phyloP scores from a whole-genome alignment of 306 rosid species.

The Glycine soja region DNA sequence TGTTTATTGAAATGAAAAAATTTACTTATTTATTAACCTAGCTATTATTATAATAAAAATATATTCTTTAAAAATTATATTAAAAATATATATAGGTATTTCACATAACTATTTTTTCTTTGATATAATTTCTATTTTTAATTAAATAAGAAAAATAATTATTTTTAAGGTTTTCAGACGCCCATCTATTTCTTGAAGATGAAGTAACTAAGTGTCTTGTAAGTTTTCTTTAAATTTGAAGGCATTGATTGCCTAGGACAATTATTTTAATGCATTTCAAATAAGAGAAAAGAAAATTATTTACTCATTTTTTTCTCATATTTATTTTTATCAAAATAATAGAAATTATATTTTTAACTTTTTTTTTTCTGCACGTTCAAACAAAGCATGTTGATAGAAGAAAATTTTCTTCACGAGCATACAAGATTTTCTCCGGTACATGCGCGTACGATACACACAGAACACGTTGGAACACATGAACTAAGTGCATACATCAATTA shows the following conservation, averaged over 20 bases:
- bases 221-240: not conserved
- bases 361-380: not conserved
- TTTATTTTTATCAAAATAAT: not conserved
- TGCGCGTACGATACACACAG: not conserved
- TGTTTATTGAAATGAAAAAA: too few relatives aligned
- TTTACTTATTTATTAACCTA: too few relatives aligned
- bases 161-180: not conserved
- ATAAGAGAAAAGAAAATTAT: not conserved
- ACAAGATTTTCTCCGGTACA: conserved; percentile 17
- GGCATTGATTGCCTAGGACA: not conserved
- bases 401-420: not conserved
- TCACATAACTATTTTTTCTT: not conserved
- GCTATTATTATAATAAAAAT: too few relatives aligned
- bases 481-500: not conserved
- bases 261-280: not conserved
- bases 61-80: too few relatives aligned
- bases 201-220: not conserved
- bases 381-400: not conserved
- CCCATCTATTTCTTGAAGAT: not conserved
- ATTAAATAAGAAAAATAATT: not conserved
- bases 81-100: too few relatives aligned
- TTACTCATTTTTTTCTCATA: not conserved
- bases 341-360: not conserved
- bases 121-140: not conserved
- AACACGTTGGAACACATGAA: not conserved